Base-by-base conservation (phyloP, 495 filamentous ascomycete genomes). In the Lophiostoma macrostomum region DNA sequence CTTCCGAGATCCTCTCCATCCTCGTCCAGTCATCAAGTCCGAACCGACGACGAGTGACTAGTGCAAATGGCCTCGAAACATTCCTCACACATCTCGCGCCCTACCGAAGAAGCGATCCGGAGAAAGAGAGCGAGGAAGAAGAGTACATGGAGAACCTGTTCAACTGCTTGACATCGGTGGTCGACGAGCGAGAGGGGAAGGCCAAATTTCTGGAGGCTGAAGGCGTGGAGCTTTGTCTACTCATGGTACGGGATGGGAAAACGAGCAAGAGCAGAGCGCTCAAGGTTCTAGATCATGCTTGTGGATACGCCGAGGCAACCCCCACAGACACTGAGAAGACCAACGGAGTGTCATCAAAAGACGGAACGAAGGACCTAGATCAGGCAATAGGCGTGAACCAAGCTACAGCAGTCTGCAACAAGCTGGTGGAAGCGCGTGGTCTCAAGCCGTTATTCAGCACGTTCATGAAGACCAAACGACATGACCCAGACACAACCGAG, bases 141-240 rank as follows among this genome's bases (percentile, higher is more conserved):
- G 94, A 97, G 69, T 96, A 86, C 66, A 84, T 93, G 41, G 90
- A 95, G 67, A 96, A 97, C 55, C 47, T 95, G 23, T 99, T 97
- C 62, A 90, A 93, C 62, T 78, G 81, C 25, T 63, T 95, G 22
- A 86, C 85, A 6, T 91, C 87, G 62, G 67, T 94, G 2, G 87
- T 87, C 0, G 86, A 94, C 64, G 83, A 89, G 49, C 63, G 75
- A 2, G 73, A 75, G 20, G 91, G 91, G 5, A 96, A 96, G 60
- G 65, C 69, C 8, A 88, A 87, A 50, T 95, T 97, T 52, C 66
- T 95, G 20, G 88, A 91, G 64, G 88, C 85, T 5, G 93, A 99
- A 71, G 93, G 93, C 14, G 81, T 96, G 4, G 93, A 97, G 70
- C 80, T 99, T 8, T 85, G 80, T 14, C 73, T 95, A 20, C 87